phyloP scores from a whole-genome alignment of 1,284 basidiomycete genomes.

The Ceratobasidium sp. region DNA sequence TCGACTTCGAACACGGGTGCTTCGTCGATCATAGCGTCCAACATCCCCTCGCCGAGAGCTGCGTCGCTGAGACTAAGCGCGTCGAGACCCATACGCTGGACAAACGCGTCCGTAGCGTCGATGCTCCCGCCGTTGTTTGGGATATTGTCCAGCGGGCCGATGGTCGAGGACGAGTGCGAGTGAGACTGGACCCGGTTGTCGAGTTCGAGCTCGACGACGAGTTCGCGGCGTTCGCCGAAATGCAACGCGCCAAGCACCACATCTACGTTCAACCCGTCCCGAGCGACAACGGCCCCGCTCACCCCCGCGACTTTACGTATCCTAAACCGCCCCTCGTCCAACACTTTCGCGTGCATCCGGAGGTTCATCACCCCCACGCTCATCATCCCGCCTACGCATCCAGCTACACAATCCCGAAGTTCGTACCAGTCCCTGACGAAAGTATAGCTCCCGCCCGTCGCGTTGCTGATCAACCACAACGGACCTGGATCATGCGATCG shows the following conservation, averaged over 20 bases:
- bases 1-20: constrained; percentile 93
- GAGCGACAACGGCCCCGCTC: constrained; percentile 82
- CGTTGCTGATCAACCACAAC: constrained; percentile 98
- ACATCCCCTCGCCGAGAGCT: constrained; percentile 82
- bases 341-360: constrained; percentile 91
- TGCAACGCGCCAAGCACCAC: constrained; percentile 93
- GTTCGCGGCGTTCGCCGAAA: constrained; percentile 92
- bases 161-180: too few species aligned
- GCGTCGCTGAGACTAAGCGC: constrained; percentile 75
- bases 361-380: constrained; percentile 89
- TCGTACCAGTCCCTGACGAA: constrained; percentile 98
- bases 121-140: constrained; percentile 46
- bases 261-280: constrained; percentile 92
- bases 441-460: constrained; percentile 96
- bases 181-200: constrained; percentile 68
- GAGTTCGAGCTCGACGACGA: constrained; percentile 93
- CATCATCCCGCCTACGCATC: constrained; percentile 94
- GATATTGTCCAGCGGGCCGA: background rate
- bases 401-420: constrained; percentile 87
- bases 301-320: constrained; percentile 92
- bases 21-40: constrained; percentile 92
- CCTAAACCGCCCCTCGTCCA: constrained; percentile 76
- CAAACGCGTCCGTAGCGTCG: constrained; percentile 84
- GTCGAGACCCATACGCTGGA: constrained; percentile 79
- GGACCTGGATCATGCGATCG: constrained; percentile 96